These are phyloP conservation scores for Moelleriella libera DNA, from an alignment of 2,329 filamentous ascomycete species.

Conservation along the genomic window DNA sequence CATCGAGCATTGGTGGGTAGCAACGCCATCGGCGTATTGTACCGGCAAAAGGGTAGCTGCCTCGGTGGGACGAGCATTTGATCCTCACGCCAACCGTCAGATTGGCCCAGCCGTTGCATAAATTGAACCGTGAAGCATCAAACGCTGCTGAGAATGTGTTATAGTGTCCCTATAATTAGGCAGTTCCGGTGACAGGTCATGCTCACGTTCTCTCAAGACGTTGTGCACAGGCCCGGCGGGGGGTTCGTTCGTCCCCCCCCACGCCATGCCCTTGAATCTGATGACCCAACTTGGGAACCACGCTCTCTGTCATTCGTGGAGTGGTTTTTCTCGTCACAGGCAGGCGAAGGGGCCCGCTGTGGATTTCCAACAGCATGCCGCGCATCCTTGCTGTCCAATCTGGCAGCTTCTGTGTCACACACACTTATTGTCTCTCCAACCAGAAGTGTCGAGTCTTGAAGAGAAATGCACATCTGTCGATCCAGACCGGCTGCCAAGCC, in stretches of 20 bases:
- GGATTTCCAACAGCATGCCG: not conserved
- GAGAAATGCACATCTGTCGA: not conserved
- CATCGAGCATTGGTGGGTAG: not conserved
- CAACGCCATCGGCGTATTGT: not conserved
- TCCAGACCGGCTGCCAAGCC: not conserved
- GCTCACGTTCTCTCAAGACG: not conserved
- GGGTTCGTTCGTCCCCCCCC: no score
- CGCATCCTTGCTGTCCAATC: not conserved
- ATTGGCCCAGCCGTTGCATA: not conserved
- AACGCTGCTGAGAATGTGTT: not conserved
- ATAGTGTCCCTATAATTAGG: not conserved
- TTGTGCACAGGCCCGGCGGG: not conserved
- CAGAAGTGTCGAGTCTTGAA: not conserved
- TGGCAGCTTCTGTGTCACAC: not conserved
- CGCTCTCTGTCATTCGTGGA: slow-evolving; percentile 1
- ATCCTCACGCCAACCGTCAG: not conserved
- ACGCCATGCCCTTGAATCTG: not conserved
- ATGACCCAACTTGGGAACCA: slow-evolving; percentile 1
- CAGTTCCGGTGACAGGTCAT: not conserved
- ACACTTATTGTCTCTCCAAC: not conserved
- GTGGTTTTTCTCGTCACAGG: not conserved
- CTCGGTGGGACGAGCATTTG: not conserved
- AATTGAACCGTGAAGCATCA: not conserved
- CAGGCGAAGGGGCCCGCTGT: not conserved
- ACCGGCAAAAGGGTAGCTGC: not conserved